Percentiles rank a stretch among this genome's conserved stretches.
These are phyloP conservation scores for Thymus mandschuricus DNA, from an alignment of 257 asterid species.

Conservation along the genomic window DNA sequence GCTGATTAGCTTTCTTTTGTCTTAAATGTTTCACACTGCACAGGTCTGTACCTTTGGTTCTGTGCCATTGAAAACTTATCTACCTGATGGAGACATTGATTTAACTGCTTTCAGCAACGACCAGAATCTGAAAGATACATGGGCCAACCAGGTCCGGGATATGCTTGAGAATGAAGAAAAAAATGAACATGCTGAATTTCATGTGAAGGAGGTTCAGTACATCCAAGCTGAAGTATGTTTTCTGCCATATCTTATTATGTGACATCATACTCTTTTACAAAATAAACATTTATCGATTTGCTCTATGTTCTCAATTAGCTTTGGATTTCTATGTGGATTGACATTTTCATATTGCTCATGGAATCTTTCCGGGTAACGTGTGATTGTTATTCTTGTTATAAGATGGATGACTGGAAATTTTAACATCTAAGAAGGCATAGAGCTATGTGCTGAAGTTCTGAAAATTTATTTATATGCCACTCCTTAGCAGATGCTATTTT, in stretches of 20 bases:
- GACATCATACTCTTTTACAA: not conserved
- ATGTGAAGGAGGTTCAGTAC: constrained; percentile 97
- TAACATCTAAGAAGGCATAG: not conserved
- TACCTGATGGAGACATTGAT: constrained; percentile 82
- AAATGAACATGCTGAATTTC: constrained; percentile 88
- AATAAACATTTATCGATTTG: not conserved
- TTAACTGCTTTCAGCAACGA: constrained; percentile 69
- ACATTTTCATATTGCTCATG: constrained; percentile 1
- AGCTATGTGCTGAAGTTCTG: constrained; percentile 13
- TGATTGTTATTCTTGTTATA: not conserved
- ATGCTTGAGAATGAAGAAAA: constrained; percentile 89
- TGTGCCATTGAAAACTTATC: constrained; percentile 76
- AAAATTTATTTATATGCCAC: not conserved
- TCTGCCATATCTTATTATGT: constrained; percentile 11
- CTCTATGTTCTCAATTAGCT: not conserved
- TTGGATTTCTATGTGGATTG: not conserved
- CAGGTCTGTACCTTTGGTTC: constrained; percentile 80
- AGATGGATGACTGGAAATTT: not conserved
- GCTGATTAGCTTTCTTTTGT: constrained; percentile 7
- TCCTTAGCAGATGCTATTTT: constrained; percentile 18
- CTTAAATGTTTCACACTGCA: constrained; percentile 20
- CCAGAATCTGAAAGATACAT: constrained; percentile 71
- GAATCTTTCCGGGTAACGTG: not conserved
- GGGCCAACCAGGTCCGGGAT: constrained; percentile 94
- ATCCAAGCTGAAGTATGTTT: constrained; percentile 91